A percentile compares a stretch with the other conserved stretches of the same genome.
These are phyloP conservation scores for Psidium guajava DNA, from an alignment of 345 rosid genomes.

Conservation along the genomic window DNA sequence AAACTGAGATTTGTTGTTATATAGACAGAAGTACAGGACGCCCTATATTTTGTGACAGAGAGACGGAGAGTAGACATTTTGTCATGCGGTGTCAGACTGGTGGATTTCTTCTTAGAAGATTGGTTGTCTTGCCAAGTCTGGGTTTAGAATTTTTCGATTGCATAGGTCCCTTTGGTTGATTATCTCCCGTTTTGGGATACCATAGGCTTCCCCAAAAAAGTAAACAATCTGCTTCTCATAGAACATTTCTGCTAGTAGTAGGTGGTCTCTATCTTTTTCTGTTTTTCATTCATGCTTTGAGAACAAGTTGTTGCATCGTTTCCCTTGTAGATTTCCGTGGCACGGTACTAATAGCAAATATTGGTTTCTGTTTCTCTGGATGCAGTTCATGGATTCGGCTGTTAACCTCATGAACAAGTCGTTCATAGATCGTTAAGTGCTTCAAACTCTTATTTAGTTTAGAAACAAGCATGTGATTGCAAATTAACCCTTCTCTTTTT, in stretches of 20 bases:
- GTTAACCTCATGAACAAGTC: conserved; percentile 82
- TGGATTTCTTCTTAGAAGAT: not conserved
- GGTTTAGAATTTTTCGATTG: not conserved
- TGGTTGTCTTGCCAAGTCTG: not conserved
- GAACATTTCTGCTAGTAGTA: not conserved
- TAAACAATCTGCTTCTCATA: not conserved
- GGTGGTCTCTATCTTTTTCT: not conserved
- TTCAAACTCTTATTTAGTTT: not conserved
- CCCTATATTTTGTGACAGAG: not conserved
- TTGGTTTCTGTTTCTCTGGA: not conserved
- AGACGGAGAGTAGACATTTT: not conserved
- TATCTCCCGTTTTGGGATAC: too few species aligned
- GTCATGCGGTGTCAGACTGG: not conserved
- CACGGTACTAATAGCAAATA: not conserved
- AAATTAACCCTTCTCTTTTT: not conserved
- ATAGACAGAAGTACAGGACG: not conserved
- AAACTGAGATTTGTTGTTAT: not conserved
- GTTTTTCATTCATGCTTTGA: not conserved
- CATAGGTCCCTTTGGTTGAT: not conserved
- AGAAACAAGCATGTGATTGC: not conserved
- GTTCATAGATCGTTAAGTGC: conserved; percentile 56
- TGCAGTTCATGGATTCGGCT: conserved; percentile 91
- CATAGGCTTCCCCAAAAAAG: not conserved
- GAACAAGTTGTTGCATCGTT: not conserved
- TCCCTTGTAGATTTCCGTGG: not conserved